These are phyloP conservation scores for Neurospora pannonica DNA, from an alignment of 495 filamentous ascomycete species.

Conservation along the genomic window DNA sequence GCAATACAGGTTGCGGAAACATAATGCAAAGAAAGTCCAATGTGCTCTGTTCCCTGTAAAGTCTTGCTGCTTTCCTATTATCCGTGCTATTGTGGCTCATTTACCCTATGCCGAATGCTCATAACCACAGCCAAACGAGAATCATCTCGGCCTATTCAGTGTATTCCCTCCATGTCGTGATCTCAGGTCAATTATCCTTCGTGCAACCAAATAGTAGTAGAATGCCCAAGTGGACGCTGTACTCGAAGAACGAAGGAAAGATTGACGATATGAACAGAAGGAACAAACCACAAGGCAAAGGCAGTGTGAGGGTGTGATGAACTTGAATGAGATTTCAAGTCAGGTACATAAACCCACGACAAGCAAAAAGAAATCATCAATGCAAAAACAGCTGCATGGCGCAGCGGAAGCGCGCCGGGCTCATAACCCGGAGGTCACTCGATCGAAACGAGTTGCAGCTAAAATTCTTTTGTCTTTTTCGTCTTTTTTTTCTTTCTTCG, in stretches of 20 bases:
- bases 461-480: neutral
- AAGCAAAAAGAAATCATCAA: neutral
- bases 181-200: neutral
- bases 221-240: neutral
- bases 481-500: neutral
- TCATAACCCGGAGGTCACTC: constrained; percentile 10
- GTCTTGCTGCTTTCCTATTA: neutral
- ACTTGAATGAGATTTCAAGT: neutral
- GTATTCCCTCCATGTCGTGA: no score
- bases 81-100: neutral
- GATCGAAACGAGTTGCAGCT: constrained; percentile 9
- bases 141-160: neutral
- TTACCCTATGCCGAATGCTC: neutral
- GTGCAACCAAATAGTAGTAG: neutral
- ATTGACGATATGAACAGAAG: neutral
- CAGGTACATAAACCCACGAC: no score
- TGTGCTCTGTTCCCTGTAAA: neutral
- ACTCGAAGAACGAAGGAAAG: neutral
- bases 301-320: neutral
- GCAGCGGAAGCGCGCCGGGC: constrained; percentile 11
- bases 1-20: neutral
- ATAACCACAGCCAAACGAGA: neutral
- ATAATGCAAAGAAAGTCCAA: neutral
- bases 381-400: constrained; percentile 3
- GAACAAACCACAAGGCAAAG: neutral